Evolutionary conservation across 805 yeast genomes (phyloP), one percentile per base, ranked within the genome.

Genomic region (Pichia pseudocactophila): DNA sequence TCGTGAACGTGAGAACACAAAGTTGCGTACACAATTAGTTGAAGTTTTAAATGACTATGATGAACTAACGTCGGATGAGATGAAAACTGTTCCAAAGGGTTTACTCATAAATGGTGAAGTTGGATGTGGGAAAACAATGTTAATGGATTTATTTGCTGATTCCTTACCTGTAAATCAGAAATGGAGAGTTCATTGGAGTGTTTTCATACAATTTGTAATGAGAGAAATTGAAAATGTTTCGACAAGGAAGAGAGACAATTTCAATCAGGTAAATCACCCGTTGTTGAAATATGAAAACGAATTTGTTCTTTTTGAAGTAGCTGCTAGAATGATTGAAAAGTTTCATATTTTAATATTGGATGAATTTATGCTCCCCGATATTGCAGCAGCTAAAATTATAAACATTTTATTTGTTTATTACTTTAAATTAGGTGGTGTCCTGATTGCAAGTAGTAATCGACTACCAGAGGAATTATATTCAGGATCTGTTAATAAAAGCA

Each of bases 341-440:
- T 76, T 71, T 52, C 78, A 85, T 2, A 64, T 82, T 12, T 58
- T 82, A 45, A 65, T 81, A 58, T 59, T 82, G 33, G 89, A 82
- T 56, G 89, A 82, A 56, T 82, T 82, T 61, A 79, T 80, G 82
- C 55, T 82, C 26, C 89, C 89, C 0, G 89, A 82, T 54, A 68
- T 82, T 30, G 84, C 87, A 0, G 72, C 83, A 18, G 88, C 86
- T 1, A 81, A 79, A 51, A 78, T 82, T 30, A 63, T 82, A 43
- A 76, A 78, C 56, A 67, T 78, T 12, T 58, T 82, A 39, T 79
- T 82, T 59, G 76, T 82, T 0, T 79, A 74, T 55, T 82, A 74
- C 61, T 81, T 82, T 65, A 80, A 76, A 50, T 57, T 82, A 11
- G 89, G 89, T 3, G 89, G 89, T 4, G 84, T 82, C 0, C 58